Percentiles rank a stretch among this genome's conserved stretches.
Evolutionary conservation across 768 basidiomycete genomes (phyloP).

Genomic region (Obba rivulosa): DNA sequence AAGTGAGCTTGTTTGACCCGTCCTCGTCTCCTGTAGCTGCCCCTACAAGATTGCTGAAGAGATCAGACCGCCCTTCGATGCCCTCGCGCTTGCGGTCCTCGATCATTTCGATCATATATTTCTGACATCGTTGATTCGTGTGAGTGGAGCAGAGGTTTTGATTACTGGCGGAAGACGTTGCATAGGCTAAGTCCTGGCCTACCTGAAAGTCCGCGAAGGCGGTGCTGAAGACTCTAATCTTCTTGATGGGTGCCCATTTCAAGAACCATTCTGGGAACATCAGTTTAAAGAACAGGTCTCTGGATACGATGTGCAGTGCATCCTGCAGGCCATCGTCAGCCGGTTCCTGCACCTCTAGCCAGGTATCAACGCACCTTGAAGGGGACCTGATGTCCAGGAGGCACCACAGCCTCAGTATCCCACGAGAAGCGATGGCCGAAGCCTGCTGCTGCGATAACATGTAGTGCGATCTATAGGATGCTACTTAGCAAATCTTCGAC

Average conservation of each 20-base stretch:
- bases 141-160: neutral
- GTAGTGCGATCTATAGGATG: slow-evolving; percentile 42
- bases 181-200: too few species aligned
- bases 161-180: too few species aligned
- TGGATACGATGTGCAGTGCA: slow-evolving; percentile 20
- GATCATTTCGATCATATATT: slow-evolving; percentile 51
- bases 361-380: slow-evolving; percentile 13
- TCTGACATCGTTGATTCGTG: slow-evolving; percentile 17
- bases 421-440: slow-evolving; percentile 49
- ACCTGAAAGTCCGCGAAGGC: slow-evolving; percentile 17
- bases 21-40: slow-evolving; percentile 37
- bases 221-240: slow-evolving; percentile 12
- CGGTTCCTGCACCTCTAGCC: neutral
- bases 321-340: slow-evolving; percentile 9
- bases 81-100: slow-evolving; percentile 30
- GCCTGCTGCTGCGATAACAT: slow-evolving; percentile 50
- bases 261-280: slow-evolving; percentile 21
- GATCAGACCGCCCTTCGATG: slow-evolving; percentile 37
- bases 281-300: slow-evolving; percentile 15
- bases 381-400: slow-evolving; percentile 10
- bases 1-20: slow-evolving; percentile 27
- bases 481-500: neutral
- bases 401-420: slow-evolving; percentile 18
- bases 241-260: slow-evolving; percentile 9
- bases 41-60: slow-evolving; percentile 45